Base-by-base conservation (phyloP, 2,329 filamentous ascomycete species). In the Sclerotinia glacialis region DNA sequence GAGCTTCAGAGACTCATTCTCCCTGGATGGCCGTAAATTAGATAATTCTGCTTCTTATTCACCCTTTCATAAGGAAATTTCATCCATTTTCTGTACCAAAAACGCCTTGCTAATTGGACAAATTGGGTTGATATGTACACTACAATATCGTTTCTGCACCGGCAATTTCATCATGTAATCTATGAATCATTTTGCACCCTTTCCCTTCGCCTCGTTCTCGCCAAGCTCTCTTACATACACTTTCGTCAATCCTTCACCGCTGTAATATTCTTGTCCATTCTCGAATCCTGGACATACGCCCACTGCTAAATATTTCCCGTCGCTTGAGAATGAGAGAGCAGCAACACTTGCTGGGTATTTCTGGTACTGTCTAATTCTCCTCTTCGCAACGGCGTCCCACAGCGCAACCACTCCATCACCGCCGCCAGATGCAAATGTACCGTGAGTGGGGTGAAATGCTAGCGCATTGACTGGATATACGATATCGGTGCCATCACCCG, bases 201-300 rank as follows among this genome's bases (percentile, higher is more conserved):
- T 77, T 1, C 74, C 74, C 60, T 75, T 77, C 5, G 93, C 93
- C 79, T 99, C 95, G 11, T 86, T 90, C 74, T 96, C 93, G 7
- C 89, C 87, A 63, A 99, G 81, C 79, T 96, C 92, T 68, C 94
- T 83, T 37, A 99, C 85, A 75, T 91, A 87, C 40, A 99, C 84
- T 73, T 89, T 89, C 6, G 94, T 86, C 64, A 87, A 83, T 8
- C 92, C 92, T 69, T 89, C 87, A 0, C 87, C 86, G 47, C 81
- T 83, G 67, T 92, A 89, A 71, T 95, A 89, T 71, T 96, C 91
- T 78, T 91, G 83, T 1, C 86, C 88, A 74, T 90, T 74, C 75
- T 91, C 89, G 72, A 90, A 90, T 0, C 88, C 87, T 3, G 88
- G 88, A 73, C 88, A 90, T 26, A 89, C 81, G 5, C 83, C 89